Conservation (phyloP, 2,329 filamentous ascomycete species). For the Fusarium gaditjirri region DNA sequence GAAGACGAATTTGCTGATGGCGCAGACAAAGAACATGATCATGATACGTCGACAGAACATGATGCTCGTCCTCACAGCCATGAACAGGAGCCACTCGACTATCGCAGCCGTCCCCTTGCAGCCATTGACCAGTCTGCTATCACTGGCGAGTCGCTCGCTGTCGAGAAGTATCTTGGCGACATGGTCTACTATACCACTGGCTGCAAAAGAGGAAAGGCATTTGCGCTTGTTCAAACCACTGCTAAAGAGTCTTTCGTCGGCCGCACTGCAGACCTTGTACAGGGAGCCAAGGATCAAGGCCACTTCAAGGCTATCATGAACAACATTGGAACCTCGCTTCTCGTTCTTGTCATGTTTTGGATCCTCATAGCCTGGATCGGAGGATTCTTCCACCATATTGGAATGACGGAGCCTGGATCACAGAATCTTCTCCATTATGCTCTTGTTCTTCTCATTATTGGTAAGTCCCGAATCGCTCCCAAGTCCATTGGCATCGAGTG, state of each 20-base stretch:
- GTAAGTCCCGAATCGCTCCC: neutral
- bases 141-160: constrained; percentile 25
- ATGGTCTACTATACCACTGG: constrained; percentile 33
- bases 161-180: constrained; percentile 24
- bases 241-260: constrained; percentile 29
- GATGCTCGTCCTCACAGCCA: neutral
- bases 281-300: constrained; percentile 31
- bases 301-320: constrained; percentile 36
- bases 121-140: constrained; percentile 32
- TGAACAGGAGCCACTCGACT: neutral
- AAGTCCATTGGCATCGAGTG: neutral
- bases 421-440: constrained; percentile 32
- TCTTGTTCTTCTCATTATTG: constrained; percentile 28
- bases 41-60: neutral
- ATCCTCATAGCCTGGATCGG: constrained; percentile 24
- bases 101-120: constrained; percentile 19
- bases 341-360: constrained; percentile 31
- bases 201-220: constrained; percentile 27
- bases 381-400: constrained; percentile 29
- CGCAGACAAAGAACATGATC: neutral
- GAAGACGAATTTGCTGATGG: constrained; percentile 21
- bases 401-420: constrained; percentile 7
- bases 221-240: constrained; percentile 6
- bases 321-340: constrained; percentile 20
- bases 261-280: constrained; percentile 25